Base-by-base conservation (phyloP, 192 early-diverging fungal species). In the Coemansia sp. region DNA sequence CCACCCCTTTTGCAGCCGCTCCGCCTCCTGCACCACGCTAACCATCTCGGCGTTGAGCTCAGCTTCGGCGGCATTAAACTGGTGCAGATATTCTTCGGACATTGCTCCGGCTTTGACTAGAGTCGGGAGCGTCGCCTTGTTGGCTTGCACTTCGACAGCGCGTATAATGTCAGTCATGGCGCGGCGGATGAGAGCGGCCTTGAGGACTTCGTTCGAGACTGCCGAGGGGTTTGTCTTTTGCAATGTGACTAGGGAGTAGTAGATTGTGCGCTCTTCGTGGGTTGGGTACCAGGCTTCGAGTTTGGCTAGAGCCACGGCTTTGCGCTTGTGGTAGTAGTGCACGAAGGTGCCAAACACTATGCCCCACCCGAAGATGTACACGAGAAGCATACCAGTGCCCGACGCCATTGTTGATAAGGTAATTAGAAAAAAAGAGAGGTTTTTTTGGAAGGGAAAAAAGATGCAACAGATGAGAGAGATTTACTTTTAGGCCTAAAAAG, bases 1-100 rank as follows among this genome's bases (percentile, higher is more conserved):
- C 96, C 96, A 98, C 6, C 91, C 89, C 17, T 86, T 65, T 43
- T 86, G 77, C 67, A 89, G 89, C 8, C 90, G 85, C 47, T 98
- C 90, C 3, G 96, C 94, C 68, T 96, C 96, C 32, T 81, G 86
- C 39, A 92, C 84, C 27, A 94, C 85, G 64, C 91, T 93, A 70
- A 92, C 83, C 59, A 93, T 72, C 71, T 98, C 96, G 6, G 67
- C 60, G 67, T 93, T 86, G 51, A 93, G 78, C 35, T 94, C 94
- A 46, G 87, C 85, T 74, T 96, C 94, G 10, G 94, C 92, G 6
- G 84, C 67, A 12, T 73, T 82, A 53, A 98, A 89, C 65, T 92
- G 86, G 22, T 78, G 88, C 88, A 88, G 85, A 67, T 96, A 74
- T 42, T 92, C 93, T 59, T 98, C 94, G 6, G 92, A 93, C 25